Evolutionary conservation across 192 early-diverging fungal genomes (phyloP), one percentile per base, ranked within the genome.

Genomic region (Backusella luteola): DNA sequence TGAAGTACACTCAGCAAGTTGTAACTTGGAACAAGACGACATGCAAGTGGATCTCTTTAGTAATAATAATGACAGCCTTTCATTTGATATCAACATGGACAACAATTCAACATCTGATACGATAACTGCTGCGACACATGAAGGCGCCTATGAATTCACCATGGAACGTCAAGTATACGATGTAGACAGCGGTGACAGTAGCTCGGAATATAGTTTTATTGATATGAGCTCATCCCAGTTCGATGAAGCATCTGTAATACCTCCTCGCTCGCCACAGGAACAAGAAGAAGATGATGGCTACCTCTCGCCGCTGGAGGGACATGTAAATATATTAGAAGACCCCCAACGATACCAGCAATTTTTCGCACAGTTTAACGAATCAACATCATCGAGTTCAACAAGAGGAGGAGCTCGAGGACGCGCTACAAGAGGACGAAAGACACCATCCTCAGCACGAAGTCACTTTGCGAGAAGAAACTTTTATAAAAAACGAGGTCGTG

Each of bases 211-310:
- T 26, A 63, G 56, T 29, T 63, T 63, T 29, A 29, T 63, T 29
- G 56, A 63, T 14, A 63, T 63, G 56, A 63, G 56, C 56, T 63
- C 56, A 63, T 63, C 56, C 2, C 56, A 63, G 11, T 63, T 63
- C 23, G 14, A 63, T 63, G 56, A 63, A 29, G 26, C 56, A 4
- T 9, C 26, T 8, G 12, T 29, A 29, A 29, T 63, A 63, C 56
- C 56, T 11, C 3, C 8, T 6, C 14, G 23, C 32, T 32, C 2
- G 0, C 32, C 32, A 32, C 32, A 32, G 32, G 2, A 32, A 32
- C 0, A 32, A 14, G 23, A 12, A 12, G 56, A 63, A 63, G 23
- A 63, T 1, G 56, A 29, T 14, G 56, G 56, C 4, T 63, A 63
- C 4, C 56, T 63, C 23, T 63, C 56, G 4, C 56, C 56, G 0